Evolutionary conservation across 768 basidiomycete species (phyloP), one percentile per base, ranked within the genome.

Genomic region (Collybiopsis luxurians): DNA sequence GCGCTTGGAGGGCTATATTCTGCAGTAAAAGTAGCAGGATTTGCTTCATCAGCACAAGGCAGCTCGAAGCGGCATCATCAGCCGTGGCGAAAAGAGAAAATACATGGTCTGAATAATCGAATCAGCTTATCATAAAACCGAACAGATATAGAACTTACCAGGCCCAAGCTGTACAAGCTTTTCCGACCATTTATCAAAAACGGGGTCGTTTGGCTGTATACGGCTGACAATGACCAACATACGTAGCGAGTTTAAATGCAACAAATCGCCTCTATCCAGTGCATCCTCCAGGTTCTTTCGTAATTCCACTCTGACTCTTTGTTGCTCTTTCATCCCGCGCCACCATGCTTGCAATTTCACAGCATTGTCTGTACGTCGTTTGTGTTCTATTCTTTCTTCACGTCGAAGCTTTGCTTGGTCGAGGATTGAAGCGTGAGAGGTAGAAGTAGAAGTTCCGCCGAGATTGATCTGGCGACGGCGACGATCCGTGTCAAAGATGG

Each of bases 391-490:
- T 28, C 90, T 77, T 63, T 88, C 84, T 30, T 74, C 69, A 31
- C 90, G 74, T 53, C 79, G 79, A 19, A 78, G 78, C 61, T 82
- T 86, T 19, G 86, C 90, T 52, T 80, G 75, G 62, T 81, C 77
- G 47, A 92, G 73, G 64, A 93, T 79, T 34, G 79, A 72, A 13
- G 78, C 70, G 40, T 85, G 80, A 0, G 82, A 79, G 5, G 82
- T 64, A 2, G 75, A 77, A 19, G 79, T 68, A 0, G 75, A 78
- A 1, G 80, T 69, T 2, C 91, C 91, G 15, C 91, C 91, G 19
- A 92, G 79, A 66, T 92, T 92, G 61, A 92, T 92, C 62, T 80
- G 77, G 43, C 86, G 80, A 55, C 83, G 77, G 43, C 73, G 71
- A 63, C 77, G 74, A 36, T 75, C 78, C 61, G 85, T 27, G 23